A percentile compares a stretch with the other conserved stretches of the same genome.
These are phyloP conservation scores for Candida ficus DNA, from an alignment of 805 yeast species.

Conservation along the genomic window DNA sequence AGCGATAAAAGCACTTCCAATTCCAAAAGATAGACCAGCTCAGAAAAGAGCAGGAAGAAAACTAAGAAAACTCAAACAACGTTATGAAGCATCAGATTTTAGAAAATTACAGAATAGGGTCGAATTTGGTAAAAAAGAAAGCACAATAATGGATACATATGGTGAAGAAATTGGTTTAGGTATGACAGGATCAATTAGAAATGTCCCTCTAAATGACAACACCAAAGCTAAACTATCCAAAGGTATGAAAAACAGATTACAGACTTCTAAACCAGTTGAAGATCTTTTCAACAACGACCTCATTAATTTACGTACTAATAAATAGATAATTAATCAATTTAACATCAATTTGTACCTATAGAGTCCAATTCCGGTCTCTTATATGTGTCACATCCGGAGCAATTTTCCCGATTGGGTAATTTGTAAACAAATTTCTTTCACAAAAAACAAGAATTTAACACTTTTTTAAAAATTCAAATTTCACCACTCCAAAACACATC, in stretches of 20 bases:
- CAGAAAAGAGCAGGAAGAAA: constrained; percentile 85
- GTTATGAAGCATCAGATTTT: constrained; percentile 73
- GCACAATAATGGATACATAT: constrained; percentile 51
- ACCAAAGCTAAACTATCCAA: constrained; percentile 59
- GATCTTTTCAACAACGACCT: constrained; percentile 21
- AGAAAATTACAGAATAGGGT: constrained; percentile 80
- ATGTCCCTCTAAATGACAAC: constrained; percentile 32
- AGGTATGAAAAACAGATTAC: constrained; percentile 47
- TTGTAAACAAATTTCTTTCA: constrained; percentile 19
- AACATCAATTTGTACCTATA: neutral
- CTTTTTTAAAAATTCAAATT: neutral
- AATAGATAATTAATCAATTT: neutral
- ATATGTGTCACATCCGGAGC: neutral
- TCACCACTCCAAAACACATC: no score
- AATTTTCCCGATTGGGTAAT: constrained; percentile 16
- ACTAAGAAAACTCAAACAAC: constrained; percentile 73
- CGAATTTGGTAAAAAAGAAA: constrained; percentile 76
- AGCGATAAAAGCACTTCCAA: constrained; percentile 59
- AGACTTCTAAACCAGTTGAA: constrained; percentile 6
- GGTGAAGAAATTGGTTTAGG: constrained; percentile 87
- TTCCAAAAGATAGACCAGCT: constrained; percentile 65
- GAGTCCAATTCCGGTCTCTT: neutral
- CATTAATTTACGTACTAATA: constrained; percentile 11
- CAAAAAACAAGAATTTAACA: constrained; percentile 9
- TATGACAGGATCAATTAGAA: constrained; percentile 38